phyloP scores from a whole-genome alignment of 2,329 filamentous ascomycete species.

The Endothia cerciana region DNA sequence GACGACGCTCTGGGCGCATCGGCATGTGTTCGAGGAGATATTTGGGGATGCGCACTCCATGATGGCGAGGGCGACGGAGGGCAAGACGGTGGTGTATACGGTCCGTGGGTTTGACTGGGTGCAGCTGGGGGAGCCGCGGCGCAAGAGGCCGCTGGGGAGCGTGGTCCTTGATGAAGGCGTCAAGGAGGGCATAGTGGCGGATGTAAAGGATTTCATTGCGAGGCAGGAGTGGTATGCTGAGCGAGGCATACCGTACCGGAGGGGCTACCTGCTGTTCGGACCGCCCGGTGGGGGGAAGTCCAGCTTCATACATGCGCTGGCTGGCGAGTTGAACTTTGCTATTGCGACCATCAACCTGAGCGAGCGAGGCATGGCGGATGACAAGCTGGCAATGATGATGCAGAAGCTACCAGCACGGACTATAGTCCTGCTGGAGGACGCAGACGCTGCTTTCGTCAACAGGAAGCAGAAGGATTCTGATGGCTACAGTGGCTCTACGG shows the following conservation, averaged over 20 bases:
- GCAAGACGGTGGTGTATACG: constrained; percentile 91
- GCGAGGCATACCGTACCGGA: constrained; percentile 89
- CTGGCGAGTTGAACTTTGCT: constrained; percentile 88
- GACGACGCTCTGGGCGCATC: constrained; percentile 87
- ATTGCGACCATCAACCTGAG: constrained; percentile 92
- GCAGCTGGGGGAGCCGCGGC: constrained; percentile 79
- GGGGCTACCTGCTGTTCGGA: constrained; percentile 87
- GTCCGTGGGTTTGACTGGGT: constrained; percentile 84
- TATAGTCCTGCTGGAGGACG: constrained; percentile 84
- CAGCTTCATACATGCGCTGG: constrained; percentile 93
- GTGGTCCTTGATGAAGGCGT: constrained; percentile 85
- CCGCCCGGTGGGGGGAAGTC: constrained; percentile 93
- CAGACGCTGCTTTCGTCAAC: constrained; percentile 88
- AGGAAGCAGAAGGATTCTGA: constrained; percentile 76
- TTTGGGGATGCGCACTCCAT: constrained; percentile 85
- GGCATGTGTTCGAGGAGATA: constrained; percentile 86
- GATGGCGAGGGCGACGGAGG: constrained; percentile 79
- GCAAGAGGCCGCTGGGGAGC: constrained; percentile 84
- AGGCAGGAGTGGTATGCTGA: constrained; percentile 89
- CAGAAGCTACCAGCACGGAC: constrained; percentile 84
- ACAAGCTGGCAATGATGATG: constrained; percentile 82
- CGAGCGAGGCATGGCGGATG: constrained; percentile 87
- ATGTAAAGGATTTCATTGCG: constrained; percentile 80
- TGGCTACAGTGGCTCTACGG: constrained; percentile 83
- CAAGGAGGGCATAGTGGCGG: constrained; percentile 77